Percentiles rank a stretch among this genome's conserved stretches.
Evolutionary conservation across 768 basidiomycete genomes (phyloP).

Genomic region (Russula abietina): DNA sequence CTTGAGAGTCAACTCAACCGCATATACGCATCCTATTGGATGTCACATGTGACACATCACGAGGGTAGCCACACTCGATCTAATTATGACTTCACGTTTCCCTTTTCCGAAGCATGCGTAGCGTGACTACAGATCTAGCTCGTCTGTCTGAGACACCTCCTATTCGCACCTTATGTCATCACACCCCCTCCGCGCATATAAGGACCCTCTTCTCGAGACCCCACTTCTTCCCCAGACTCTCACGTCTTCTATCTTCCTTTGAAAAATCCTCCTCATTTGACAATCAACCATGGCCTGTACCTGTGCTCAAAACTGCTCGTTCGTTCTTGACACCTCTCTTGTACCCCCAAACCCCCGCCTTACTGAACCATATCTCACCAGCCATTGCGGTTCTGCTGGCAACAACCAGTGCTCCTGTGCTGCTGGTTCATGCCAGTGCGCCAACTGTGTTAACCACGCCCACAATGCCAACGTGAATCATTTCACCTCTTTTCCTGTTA

Average conservation of each 20-base stretch:
- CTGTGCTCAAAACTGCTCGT: constrained; percentile 12
- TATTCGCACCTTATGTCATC: neutral
- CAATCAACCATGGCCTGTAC: constrained; percentile 12
- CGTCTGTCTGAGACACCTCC: neutral
- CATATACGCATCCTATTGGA: too few relatives aligned
- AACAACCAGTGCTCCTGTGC: constrained; percentile 12
- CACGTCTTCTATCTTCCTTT: neutral
- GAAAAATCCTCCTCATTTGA: neutral
- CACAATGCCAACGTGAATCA: neutral
- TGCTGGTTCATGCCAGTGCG: constrained; percentile 13
- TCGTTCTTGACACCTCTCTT: neutral
- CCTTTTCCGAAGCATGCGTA: too few relatives aligned
- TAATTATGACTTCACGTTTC: too few relatives aligned
- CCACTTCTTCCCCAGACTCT: neutral
- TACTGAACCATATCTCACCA: constrained; percentile 1
- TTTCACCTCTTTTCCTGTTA: neutral
- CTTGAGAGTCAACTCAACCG: too few relatives aligned
- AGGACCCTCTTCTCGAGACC: neutral
- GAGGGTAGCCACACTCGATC: neutral
- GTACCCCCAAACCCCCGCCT: neutral
- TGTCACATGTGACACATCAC: too few relatives aligned
- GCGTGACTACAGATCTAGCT: too few relatives aligned
- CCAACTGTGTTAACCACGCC: constrained; percentile 14
- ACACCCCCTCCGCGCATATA: neutral
- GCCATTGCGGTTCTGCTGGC: constrained; percentile 6